Evolutionary conservation across 1,284 basidiomycete genomes (phyloP), one percentile per base, ranked within the genome.

Genomic region (Melampsora larici-populina): DNA sequence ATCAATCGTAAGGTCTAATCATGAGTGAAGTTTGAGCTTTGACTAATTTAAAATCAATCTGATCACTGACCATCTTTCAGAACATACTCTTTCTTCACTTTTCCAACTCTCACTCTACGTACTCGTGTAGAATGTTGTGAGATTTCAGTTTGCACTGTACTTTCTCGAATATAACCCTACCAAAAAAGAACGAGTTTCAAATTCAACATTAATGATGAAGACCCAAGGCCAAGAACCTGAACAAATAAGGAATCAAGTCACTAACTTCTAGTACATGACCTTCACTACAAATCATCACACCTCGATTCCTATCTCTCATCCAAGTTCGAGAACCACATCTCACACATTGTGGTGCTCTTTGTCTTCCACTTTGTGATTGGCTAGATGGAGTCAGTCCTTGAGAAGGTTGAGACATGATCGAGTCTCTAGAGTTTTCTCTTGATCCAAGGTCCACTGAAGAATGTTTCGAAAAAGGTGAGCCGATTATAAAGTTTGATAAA

Each of bases 181-280:
- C 18, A 13, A 1, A 66, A 18, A 29, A n/a, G 31, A 66, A 3
- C 5, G 26, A 43, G 2, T 24, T 0, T 55, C 5, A 8, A 1
- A 18, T 11, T 60, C 33, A 70, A 6, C 26, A 60, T 21, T 17
- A 29, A 15, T 1, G 21, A 55, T 43, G 49, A 4, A 49, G 21
- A 48, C 24, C 33, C 26, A 4, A 18, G 49, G 43, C 4, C 60
- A n/a, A 29, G 29, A n/a, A n/a, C 18, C 31, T 9, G 29, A 58
- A 43, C n/a, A n/a, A n/a, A n/a, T n/a, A n/a, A 63, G 4, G 7
- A 11, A 48, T 66, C 46, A 58, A 17, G 0, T 15, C 31, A 31
- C 31, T 63, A 51, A 70, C 80, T 63, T 80, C 78, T 31, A 80
- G 74, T 21, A 81, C 80, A 64, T 81, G 80, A 24, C 80, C 80